Base-by-base conservation (phyloP, 306 rosid genomes). In the Pyrus betulifolia region DNA sequence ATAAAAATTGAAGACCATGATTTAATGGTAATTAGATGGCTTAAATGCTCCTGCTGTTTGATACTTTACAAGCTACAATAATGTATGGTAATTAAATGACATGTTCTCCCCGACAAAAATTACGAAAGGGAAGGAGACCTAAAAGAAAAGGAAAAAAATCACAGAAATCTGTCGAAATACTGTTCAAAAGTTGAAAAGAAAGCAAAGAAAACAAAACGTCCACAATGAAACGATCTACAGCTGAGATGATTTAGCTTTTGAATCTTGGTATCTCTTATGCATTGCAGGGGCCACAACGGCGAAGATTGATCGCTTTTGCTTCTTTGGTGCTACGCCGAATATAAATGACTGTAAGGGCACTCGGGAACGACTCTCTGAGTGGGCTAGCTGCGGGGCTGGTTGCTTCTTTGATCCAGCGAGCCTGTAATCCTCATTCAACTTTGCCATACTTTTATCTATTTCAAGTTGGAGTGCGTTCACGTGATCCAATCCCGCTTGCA, bases 281-380 rank as follows among this genome's bases (percentile, higher is more conserved):
- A 85, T 88, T 62, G 86, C 89, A 57, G 97, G 98, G 69, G 83
- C 76, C 81, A 94, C 84, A 77, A 87, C 82, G 33, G 93, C 80
- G 85, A 96, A 93, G 83, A 96, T 80, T 11, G 98, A 94, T 18
- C 84, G 84, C 74, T 78, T 93, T 75, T 93, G 93, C 69, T 89
- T 92, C 91, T 91, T 92, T 49, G 84, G 87, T 83, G 89, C 85
- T 49, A 68, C 76, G 5, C 98, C 99, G 65, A 92, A 96, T 83
- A 96, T 96, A 71, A 96, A 96, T 40, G 99, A 85, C 64, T 96
- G 79, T 67, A 96, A 79, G 68, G 99, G 99, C 73, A 96, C 88
- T 62, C 85, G 76, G 30, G 87, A 76, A 17, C 83, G 80, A 59
- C 82, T 76, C 70, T 82, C 90, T 5, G 96, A 65, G 55, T 78